Conservation (phyloP, 495 filamentous ascomycete genomes). For the Beverwykella pulmonaria region DNA sequence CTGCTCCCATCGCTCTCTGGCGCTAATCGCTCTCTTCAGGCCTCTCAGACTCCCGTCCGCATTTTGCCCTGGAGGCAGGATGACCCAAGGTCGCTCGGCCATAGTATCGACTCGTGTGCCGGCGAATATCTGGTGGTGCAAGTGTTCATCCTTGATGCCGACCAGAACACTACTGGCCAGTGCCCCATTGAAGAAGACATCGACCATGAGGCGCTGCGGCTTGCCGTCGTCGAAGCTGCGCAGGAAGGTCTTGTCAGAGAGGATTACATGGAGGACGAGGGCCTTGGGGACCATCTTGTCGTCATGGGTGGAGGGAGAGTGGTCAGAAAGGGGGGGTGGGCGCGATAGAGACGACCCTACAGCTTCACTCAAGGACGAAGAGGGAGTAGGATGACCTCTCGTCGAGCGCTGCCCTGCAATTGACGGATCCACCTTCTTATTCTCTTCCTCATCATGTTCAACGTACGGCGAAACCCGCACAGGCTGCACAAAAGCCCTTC, state of each 20-base stretch:
- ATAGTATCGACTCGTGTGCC: conserved; percentile 43
- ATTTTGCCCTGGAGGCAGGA: conserved; percentile 42
- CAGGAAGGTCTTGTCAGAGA: conserved; percentile 38
- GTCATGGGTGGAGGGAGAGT: background rate
- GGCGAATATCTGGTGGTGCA: conserved; percentile 41
- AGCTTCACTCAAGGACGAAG: background rate
- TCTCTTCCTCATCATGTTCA: background rate
- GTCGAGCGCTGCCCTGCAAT: background rate
- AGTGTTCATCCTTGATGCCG: background rate
- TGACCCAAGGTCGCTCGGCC: conserved; percentile 50
- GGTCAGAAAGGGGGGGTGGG: background rate
- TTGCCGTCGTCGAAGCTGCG: conserved; percentile 1
- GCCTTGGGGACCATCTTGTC: conserved; percentile 15
- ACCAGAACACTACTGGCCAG: conserved; percentile 42
- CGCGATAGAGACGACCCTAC: background rate
- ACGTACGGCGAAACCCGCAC: background rate
- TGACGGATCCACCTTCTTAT: background rate
- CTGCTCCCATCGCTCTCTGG: conserved; percentile 43
- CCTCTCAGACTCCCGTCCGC: conserved; percentile 28
- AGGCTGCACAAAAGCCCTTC: background rate
- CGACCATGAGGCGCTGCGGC: conserved; percentile 46
- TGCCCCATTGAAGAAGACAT: conserved; percentile 53
- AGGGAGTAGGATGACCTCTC: background rate
- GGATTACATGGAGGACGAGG: conserved; percentile 39
- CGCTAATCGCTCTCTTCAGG: background rate